Evolutionary conservation across 495 filamentous ascomycete species (phyloP), one percentile per base, ranked within the genome.

Genomic region (Xylaria telfairii): DNA sequence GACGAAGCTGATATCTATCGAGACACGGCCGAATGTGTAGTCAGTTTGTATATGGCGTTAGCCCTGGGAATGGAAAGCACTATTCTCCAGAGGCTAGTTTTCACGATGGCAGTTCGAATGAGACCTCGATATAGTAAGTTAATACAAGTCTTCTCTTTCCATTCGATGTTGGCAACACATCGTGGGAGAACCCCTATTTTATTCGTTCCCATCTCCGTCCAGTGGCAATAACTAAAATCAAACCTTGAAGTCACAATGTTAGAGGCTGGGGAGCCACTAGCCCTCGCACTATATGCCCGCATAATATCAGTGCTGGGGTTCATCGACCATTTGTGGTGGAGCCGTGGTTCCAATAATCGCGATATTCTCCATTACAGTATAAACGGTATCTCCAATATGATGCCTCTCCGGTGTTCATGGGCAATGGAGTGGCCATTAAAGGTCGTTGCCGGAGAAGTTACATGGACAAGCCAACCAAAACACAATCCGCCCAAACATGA

Each of bases 91-190:
- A 47, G 60, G 12, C 47, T 70, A 3, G 68, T 70, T 34, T 69
- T 70, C 60, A 70, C 68, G 1, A 70, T 70, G 68, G 68, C 68
- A 19, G 59, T 64, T n/a, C 57, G 37, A 54, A 70, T 70, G 68
- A 28, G 56, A 12, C 13, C 68, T 28, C 42, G 34, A 17, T 70
- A 63, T 28, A 28, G 68, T 70, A 70, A 70, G 68, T 70, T 34
- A 32, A 44, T 0, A 4, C 34, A 4, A 17, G 44, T 15, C n/a
- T 6, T 13, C 17, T 12, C 39, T 28, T 19, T 67, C n/a, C 9
- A 17, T n/a, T 41, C 12, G n/a, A 61, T 21, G 19, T 17, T 12
- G 34, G 24, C 41, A 60, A 9, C 10, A 5, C 51, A n/a, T 41
- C n/a, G 10, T 61, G 24, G 65, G 26, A 3, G 30, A 61, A 3